Base-by-base conservation (phyloP, 164 flowering plant species). In the Piper longum region DNA sequence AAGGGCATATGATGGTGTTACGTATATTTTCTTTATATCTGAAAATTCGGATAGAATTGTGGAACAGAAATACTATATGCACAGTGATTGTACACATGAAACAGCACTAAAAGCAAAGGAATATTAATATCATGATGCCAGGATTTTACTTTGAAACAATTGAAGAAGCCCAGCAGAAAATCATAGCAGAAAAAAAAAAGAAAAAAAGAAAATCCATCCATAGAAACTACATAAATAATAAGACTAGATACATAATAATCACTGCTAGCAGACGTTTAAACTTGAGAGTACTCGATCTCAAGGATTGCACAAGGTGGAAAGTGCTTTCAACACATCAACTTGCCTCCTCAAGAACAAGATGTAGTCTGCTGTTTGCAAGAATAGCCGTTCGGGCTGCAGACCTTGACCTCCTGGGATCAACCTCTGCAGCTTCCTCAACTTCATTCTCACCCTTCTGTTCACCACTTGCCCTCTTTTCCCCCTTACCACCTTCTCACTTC, bases 391-490 rank as follows among this genome's bases (percentile, higher is more conserved):
- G 7, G 87, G 76, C 36, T 72, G 66, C 69, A 87, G 44, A 26
- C 76, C 81, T 63, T 48, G 18, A 9, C 89, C 89, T 14, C 91
- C 95, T 4, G 91, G 91, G 5, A 88, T 71, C 11, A 88, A 71
- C 71, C 56, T 77, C 68, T 76, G 82, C 66, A 85, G 68, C 78
- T 75, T 81, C 76, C 62, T 80, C 44, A 88, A 78, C 77, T 80
- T 84, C 81, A 67, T 60, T 13, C 71, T n/a, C 16, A 79, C 67
- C 61, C 56, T 61, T 40, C 63, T n/a, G 0, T 56, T 48, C 43
- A 11, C 43, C 4, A 62, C 40, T 16, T 17, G 6, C 26, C 64
- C 14, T 4, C 59, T 16, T 40, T 56, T 14, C 26, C 69, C 39
- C 3, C 66, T 36, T 3, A 43, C 16, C 51, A 16, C 26, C 19